These are phyloP conservation scores for Thraustotheca clavata DNA, from an alignment of 352 stramenopile species.

Conservation along the genomic window DNA sequence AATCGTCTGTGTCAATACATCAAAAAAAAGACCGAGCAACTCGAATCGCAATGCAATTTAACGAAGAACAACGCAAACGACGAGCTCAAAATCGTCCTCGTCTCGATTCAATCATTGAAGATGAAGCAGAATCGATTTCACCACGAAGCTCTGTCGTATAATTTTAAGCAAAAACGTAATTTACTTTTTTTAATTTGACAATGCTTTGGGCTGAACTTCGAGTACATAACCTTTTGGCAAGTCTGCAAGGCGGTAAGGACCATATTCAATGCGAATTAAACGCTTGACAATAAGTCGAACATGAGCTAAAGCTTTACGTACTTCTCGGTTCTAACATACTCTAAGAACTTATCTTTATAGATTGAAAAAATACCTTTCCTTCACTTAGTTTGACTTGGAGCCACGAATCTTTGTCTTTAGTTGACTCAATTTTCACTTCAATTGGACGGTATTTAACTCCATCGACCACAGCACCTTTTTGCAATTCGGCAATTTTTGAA, in stretches of 20 bases:
- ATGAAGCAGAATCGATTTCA: background rate
- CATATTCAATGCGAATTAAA: slow-evolving; percentile 85
- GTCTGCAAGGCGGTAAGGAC: slow-evolving; percentile 79
- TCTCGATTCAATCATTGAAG: background rate
- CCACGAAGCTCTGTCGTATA: background rate
- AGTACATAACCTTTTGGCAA: slow-evolving; percentile 65
- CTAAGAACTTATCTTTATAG: background rate
- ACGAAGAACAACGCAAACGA: background rate
- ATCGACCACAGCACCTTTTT: slow-evolving; percentile 68
- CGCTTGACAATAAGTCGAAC: slow-evolving; percentile 82
- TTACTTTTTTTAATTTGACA: slow-evolving; percentile 22
- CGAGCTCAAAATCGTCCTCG: background rate
- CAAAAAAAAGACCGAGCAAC: background rate
- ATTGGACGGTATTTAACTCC: slow-evolving; percentile 76
- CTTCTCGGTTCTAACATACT: slow-evolving; percentile 72
- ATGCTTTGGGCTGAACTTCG: slow-evolving; percentile 60
- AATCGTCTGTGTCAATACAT: background rate
- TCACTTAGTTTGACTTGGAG: slow-evolving; percentile 79
- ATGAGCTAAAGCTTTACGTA: slow-evolving; percentile 81
- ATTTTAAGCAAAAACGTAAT: background rate
- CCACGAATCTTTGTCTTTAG: slow-evolving; percentile 85
- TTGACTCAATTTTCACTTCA: slow-evolving; percentile 59
- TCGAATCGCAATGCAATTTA: background rate
- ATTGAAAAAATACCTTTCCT: slow-evolving; percentile 51
- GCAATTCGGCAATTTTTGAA: slow-evolving; percentile 73